Evolutionary conservation across 345 rosid species (phyloP).

Genomic region (Eucalyptus polyanthemos): DNA sequence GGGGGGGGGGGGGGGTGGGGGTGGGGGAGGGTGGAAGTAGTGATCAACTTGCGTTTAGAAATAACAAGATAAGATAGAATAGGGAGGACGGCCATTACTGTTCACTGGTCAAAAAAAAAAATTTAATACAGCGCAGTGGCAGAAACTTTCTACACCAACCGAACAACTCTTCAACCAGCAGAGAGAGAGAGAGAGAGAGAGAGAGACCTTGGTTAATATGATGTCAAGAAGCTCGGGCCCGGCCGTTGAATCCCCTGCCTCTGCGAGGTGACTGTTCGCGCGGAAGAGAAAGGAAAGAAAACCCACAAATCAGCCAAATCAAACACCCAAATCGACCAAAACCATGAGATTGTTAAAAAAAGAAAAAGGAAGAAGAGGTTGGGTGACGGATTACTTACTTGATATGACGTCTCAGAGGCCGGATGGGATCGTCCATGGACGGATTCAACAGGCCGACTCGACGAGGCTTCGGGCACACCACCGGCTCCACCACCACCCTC

Average conservation of each 20-base stretch:
- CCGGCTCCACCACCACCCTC: not conserved
- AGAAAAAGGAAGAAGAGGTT: not conserved
- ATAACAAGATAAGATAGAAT: not conserved
- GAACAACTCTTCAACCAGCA: not conserved
- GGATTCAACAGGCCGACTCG: not conserved
- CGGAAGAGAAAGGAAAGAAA: not conserved
- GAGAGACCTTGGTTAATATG: constrained; percentile 1
- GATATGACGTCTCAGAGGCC: not conserved
- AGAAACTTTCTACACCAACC: not conserved
- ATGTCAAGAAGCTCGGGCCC: constrained; percentile 9
- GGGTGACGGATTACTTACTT: not conserved
- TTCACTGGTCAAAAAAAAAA: not conserved
- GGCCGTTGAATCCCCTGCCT: not conserved
- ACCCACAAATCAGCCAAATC: not conserved
- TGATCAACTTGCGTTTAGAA: not conserved
- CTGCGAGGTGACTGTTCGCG: not conserved
- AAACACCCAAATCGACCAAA: not conserved
- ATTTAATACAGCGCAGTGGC: not conserved
- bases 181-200: not conserved
- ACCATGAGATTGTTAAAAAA: not conserved
- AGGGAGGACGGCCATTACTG: not conserved
- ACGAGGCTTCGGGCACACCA: constrained; percentile 9
- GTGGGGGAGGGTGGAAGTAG: not conserved
- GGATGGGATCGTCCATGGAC: not conserved
- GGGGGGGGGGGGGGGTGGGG: too few relatives aligned